Evolutionary conservation across 1,139 yeast species (phyloP), one percentile per base, ranked within the genome.

Genomic region (Lodderomyces oxycetoniae): DNA sequence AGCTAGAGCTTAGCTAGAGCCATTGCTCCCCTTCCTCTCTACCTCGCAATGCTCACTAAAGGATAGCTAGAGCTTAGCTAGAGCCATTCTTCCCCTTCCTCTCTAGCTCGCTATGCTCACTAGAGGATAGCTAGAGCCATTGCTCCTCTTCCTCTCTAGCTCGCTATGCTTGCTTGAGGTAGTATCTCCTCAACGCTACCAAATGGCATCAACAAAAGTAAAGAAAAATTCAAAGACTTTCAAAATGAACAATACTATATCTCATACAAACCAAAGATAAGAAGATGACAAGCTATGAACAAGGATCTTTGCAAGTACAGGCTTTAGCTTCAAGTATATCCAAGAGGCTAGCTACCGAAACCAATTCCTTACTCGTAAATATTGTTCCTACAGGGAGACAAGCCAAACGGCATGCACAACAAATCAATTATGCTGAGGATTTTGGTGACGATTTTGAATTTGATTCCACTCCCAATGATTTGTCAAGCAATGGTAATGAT

Each of bases 391-490:
- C 81, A 3, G 77, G 87, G 5, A 73, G 96, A 44, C 72, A 83
- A 26, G 83, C 88, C 24, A 87, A 87, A 52, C 72, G 96, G 48
- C 64, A 71, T 38, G 79, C 88, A 3, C 74, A 77, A 34, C 81
- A 79, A 33, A 77, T 87, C 35, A 87, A 84, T 54, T 89, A 88
- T 51, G 91, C 96, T 0, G 97, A 88, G 48, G 87, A 79, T 36
- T 69, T 57, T 34, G 53, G 47, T 31, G 64, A 59, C 36, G 83
- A 79, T 41, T 94, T 84, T 48, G 94, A 85, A 40, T 74, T 77
- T 39, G 85, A 80, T 31, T 86, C 79, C 26, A 80, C 43, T 3
- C 48, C 52, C 23, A 44, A 61, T 3, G 34, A 31, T 10, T 21
- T 19, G 12, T 17, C 29, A 13, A 4, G 10, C 14, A 31, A 19